Evolutionary conservation across 2,329 filamentous ascomycete species (phyloP).

Genomic region (Ophiostoma pallidulum): DNA sequence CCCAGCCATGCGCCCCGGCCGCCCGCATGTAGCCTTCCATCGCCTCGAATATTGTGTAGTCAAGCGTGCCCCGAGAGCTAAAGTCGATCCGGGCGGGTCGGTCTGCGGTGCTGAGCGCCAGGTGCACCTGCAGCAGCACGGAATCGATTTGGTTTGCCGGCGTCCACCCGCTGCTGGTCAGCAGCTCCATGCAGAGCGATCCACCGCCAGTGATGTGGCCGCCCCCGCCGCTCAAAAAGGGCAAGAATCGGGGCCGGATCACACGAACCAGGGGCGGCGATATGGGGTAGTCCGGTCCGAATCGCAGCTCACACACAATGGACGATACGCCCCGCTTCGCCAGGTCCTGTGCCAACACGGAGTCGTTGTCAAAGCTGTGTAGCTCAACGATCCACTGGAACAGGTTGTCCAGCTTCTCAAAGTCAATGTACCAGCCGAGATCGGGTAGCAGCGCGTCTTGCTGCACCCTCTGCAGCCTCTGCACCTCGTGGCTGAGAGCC

Average conservation of each 20-base stretch:
- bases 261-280: slow-evolving; percentile 78
- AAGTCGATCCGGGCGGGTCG: slow-evolving; percentile 61
- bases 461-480: slow-evolving; percentile 55
- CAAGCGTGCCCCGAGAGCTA: slow-evolving; percentile 15
- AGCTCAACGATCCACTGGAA: slow-evolving; percentile 91
- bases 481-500: slow-evolving; percentile 55
- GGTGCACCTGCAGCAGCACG: slow-evolving; percentile 68
- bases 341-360: slow-evolving; percentile 71
- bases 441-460: slow-evolving; percentile 46
- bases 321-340: slow-evolving; percentile 50
- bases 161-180: slow-evolving; percentile 78
- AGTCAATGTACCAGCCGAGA: slow-evolving; percentile 77
- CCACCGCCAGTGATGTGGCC: slow-evolving; percentile 80
- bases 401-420: slow-evolving; percentile 56
- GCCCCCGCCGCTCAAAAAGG: slow-evolving; percentile 63
- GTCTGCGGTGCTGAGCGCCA: slow-evolving; percentile 62
- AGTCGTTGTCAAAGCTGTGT: slow-evolving; percentile 62
- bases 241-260: slow-evolving; percentile 67
- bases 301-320: slow-evolving; percentile 73
- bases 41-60: slow-evolving; percentile 64
- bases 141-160: slow-evolving; percentile 65
- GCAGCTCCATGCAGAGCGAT: slow-evolving; percentile 72
- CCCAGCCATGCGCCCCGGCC: slow-evolving; percentile 64
- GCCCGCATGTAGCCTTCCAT: slow-evolving; percentile 63
- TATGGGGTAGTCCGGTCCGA: slow-evolving; percentile 65